Percentiles rank a stretch among this genome's conserved stretches.
These are phyloP conservation scores for Phytophthora boehmeriae DNA, from an alignment of 352 stramenopile genomes.

Conservation along the genomic window DNA sequence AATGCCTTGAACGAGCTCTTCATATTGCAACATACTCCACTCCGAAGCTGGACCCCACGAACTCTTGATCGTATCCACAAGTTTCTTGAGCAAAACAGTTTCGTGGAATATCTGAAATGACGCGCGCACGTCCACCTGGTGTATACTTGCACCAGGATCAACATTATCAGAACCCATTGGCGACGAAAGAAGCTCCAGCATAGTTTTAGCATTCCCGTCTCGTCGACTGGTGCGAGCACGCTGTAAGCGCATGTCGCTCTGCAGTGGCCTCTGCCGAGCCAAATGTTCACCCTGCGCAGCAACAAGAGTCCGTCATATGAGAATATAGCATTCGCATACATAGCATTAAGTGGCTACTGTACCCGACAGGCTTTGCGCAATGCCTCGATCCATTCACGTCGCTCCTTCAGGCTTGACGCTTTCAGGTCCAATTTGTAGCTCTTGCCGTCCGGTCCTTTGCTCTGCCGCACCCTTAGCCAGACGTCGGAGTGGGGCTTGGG, in stretches of 20 bases:
- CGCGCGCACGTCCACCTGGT: constrained; percentile 50
- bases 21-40: constrained; percentile 64
- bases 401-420: constrained; percentile 49
- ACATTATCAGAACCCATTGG: constrained; percentile 16
- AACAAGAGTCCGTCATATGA: not conserved
- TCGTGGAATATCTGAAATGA: constrained; percentile 79
- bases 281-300: constrained; percentile 31
- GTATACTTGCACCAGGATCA: no score
- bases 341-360: constrained; percentile 1
- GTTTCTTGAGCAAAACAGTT: constrained; percentile 65
- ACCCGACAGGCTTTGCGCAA: constrained; percentile 58
- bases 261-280: constrained; percentile 30
- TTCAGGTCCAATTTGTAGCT: constrained; percentile 73
- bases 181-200: constrained; percentile 29
- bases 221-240: constrained; percentile 28
- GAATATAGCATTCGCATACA: not conserved
- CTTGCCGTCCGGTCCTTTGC: constrained; percentile 49
- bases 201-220: constrained; percentile 27
- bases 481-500: constrained; percentile 51
- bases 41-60: constrained; percentile 52
- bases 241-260: constrained; percentile 24
- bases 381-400: constrained; percentile 68
- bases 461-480: constrained; percentile 73
- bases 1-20: constrained; percentile 66
- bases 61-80: constrained; percentile 46